Evolutionary conservation across 139 green algal species (phyloP).

Genomic region (Astrephomene gubernaculifera): DNA sequence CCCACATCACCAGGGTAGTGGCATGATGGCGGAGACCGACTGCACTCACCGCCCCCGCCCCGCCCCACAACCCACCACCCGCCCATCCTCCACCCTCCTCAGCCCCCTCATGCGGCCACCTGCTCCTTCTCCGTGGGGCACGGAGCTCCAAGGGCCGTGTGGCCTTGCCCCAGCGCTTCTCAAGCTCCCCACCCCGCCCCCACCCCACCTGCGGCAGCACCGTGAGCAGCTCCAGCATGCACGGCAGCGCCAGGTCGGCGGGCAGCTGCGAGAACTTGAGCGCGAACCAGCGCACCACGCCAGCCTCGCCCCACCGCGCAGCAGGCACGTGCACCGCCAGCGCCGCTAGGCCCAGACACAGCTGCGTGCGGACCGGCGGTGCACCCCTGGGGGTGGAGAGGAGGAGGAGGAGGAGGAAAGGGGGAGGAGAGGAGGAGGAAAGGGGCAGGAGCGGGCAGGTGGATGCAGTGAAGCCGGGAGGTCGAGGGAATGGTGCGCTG

Average conservation of each 20-base stretch:
- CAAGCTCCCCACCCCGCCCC: neutral
- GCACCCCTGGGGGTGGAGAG: conserved; percentile 43
- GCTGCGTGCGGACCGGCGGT: conserved; percentile 84
- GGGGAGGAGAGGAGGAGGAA: neutral
- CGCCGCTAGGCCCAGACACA: conserved; percentile 88
- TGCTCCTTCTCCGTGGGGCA: neutral
- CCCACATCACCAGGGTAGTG: no score
- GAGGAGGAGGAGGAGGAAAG: neutral
- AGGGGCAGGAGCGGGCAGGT: neutral
- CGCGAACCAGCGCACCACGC: conserved; percentile 70
- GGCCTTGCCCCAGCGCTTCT: no score
- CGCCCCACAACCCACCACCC: neutral
- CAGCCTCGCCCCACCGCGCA: conserved; percentile 69
- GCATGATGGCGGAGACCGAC: no score
- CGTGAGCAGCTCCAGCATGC: conserved; percentile 90
- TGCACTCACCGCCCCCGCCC: no score
- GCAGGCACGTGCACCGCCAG: conserved; percentile 82
- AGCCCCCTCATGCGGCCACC: neutral
- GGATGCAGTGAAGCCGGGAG: neutral
- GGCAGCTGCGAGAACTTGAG: conserved; percentile 44
- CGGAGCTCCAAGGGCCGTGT: no score
- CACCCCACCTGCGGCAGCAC: conserved; percentile 86
- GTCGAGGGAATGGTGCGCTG: no score
- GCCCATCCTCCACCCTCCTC: neutral
- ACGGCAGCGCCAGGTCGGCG: conserved; percentile 66